phyloP scores from a whole-genome alignment of 306 rosid species.

The Vigna nakashimae region DNA sequence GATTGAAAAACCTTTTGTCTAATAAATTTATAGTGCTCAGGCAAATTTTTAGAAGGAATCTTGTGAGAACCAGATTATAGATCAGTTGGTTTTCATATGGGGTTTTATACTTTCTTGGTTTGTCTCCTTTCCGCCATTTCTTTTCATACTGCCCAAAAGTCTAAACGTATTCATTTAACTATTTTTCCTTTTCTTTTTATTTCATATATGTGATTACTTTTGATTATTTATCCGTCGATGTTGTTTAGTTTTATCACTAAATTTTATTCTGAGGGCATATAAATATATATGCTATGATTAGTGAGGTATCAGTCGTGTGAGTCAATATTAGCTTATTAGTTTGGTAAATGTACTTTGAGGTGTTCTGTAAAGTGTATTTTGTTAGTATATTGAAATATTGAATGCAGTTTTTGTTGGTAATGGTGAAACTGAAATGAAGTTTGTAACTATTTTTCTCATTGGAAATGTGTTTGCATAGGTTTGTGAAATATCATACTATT shows the following conservation, averaged over 20 bases:
- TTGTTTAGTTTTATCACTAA: background rate
- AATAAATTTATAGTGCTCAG: background rate
- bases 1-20: background rate
- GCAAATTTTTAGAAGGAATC: background rate
- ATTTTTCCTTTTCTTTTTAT: background rate
- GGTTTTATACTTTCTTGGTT: background rate
- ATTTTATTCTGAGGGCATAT: background rate
- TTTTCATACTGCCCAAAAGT: background rate
- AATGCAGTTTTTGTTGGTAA: background rate
- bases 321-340: background rate
- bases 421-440: background rate
- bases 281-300: background rate
- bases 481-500: background rate
- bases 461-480: background rate
- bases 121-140: background rate
- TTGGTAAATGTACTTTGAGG: background rate
- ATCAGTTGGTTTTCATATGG: conserved; percentile 1
- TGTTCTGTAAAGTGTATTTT: conserved; percentile 1
- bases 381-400: background rate
- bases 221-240: background rate
- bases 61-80: background rate
- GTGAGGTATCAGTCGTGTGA: background rate
- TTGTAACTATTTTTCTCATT: background rate
- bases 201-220: background rate
- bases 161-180: background rate